phyloP scores from a whole-genome alignment of 169 alveolate genomes.

The Eimeria acervulina region DNA sequence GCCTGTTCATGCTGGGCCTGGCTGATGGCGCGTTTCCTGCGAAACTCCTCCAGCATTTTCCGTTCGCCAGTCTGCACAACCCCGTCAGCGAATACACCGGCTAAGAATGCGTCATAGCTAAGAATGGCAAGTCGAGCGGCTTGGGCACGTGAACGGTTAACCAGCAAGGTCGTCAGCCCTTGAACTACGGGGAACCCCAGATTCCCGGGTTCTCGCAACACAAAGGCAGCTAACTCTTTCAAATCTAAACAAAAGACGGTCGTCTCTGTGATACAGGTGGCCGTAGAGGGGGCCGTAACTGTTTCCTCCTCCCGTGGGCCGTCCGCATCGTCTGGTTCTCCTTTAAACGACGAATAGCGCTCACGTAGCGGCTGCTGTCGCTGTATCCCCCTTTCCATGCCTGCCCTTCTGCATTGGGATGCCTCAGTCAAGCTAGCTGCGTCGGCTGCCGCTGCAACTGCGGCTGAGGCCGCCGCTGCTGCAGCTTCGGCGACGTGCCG shows the following conservation, averaged over 20 bases:
- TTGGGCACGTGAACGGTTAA: slow-evolving; percentile 74
- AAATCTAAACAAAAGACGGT: slow-evolving; percentile 66
- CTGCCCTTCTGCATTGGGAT: neutral
- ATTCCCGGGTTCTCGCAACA: slow-evolving; percentile 78
- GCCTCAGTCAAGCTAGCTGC: slow-evolving; percentile 34
- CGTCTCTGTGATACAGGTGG: slow-evolving; percentile 69
- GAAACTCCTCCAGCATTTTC: slow-evolving; percentile 73
- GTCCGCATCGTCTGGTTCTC: slow-evolving; percentile 17
- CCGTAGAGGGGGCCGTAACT: slow-evolving; percentile 58
- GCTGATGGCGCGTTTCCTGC: slow-evolving; percentile 79
- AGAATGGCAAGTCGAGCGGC: slow-evolving; percentile 74
- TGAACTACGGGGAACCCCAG: slow-evolving; percentile 81
- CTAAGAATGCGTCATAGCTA: slow-evolving; percentile 79
- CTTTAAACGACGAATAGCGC: slow-evolving; percentile 6
- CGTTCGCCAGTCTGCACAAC: slow-evolving; percentile 79
- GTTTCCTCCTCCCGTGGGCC: slow-evolving; percentile 16
- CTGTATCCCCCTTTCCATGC: neutral
- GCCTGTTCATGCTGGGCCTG: slow-evolving; percentile 79
- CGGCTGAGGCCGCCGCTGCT: slow-evolving; percentile 62
- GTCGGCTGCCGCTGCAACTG: slow-evolving; percentile 67
- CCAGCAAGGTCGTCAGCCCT: slow-evolving; percentile 78
- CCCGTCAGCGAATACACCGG: slow-evolving; percentile 81
- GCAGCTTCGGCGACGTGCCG: slow-evolving; percentile 50
- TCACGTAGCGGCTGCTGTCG: slow-evolving; percentile 25
- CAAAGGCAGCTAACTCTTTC: slow-evolving; percentile 57